phyloP scores from a whole-genome alignment of 805 yeast species.

The Starmerella bombicola region DNA sequence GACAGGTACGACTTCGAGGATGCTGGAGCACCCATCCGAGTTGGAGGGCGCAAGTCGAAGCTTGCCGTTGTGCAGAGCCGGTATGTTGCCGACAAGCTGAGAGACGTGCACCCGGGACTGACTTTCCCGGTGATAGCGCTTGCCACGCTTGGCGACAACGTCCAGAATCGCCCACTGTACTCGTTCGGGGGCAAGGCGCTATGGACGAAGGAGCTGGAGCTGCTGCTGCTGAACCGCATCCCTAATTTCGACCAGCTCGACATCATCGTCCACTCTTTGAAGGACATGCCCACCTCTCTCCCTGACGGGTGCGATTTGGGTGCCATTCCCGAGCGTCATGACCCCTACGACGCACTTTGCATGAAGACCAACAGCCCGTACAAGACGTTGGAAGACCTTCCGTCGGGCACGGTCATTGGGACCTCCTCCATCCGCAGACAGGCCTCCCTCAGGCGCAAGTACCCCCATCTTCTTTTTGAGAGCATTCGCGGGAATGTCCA shows the following conservation, averaged over 20 bases:
- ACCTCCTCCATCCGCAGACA: constrained; percentile 90
- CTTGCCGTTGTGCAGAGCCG: constrained; percentile 82
- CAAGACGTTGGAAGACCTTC: constrained; percentile 57
- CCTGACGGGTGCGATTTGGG: constrained; percentile 88
- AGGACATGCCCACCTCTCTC: constrained; percentile 78
- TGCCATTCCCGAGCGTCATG: constrained; percentile 73
- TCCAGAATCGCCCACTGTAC: constrained; percentile 72
- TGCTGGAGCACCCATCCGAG: constrained; percentile 20
- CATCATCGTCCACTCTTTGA: constrained; percentile 83
- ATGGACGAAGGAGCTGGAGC: constrained; percentile 94
- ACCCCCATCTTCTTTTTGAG: constrained; percentile 66
- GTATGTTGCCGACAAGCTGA: constrained; percentile 51
- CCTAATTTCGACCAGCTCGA: constrained; percentile 64
- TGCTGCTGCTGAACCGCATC: constrained; percentile 45
- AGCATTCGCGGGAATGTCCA: constrained; percentile 75
- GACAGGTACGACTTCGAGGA: constrained; percentile 25
- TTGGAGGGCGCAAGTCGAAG: constrained; percentile 83
- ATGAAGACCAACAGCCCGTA: constrained; percentile 57
- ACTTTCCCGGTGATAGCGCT: constrained; percentile 68
- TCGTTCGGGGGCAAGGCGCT: constrained; percentile 92
- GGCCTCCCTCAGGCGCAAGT: constrained; percentile 70
- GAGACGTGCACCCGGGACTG: constrained; percentile 47
- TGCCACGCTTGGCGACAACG: constrained; percentile 81
- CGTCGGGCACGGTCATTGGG: constrained; percentile 77
- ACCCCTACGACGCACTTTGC: constrained; percentile 84